phyloP scores from a whole-genome alignment of 352 stramenopile genomes.

The Pythium insidiosum region DNA sequence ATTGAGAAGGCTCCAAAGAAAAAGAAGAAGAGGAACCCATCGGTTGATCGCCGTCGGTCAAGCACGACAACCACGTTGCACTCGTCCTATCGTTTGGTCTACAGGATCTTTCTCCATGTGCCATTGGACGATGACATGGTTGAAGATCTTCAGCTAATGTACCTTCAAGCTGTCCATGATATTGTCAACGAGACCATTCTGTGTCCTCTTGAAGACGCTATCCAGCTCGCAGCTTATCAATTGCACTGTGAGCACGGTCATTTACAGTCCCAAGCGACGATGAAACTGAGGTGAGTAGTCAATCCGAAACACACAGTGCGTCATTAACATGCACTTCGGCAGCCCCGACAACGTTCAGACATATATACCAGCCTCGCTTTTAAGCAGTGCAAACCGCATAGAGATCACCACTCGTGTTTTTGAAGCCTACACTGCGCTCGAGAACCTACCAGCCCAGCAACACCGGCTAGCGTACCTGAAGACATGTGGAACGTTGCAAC shows the following conservation, averaged over 20 bases:
- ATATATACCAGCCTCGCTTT: slow-evolving; percentile 25
- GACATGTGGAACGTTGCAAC: slow-evolving; percentile 42
- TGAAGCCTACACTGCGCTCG: slow-evolving; percentile 22
- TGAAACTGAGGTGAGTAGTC: too few species aligned
- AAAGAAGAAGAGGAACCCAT: slow-evolving; percentile 22
- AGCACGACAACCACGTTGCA: not conserved
- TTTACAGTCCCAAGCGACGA: too few species aligned
- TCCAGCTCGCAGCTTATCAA: slow-evolving; percentile 60
- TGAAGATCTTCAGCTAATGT: slow-evolving; percentile 48
- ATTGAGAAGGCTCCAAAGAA: slow-evolving; percentile 31
- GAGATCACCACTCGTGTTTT: slow-evolving; percentile 27
- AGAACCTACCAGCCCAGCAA: slow-evolving; percentile 22
- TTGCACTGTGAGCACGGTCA: slow-evolving; percentile 45
- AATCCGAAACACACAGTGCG: too few species aligned
- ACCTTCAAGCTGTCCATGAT: slow-evolving; percentile 70
- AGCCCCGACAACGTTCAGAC: slow-evolving; percentile 14
- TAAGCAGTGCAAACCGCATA: slow-evolving; percentile 35
- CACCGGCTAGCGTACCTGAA: slow-evolving; percentile 50
- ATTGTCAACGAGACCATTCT: slow-evolving; percentile 43
- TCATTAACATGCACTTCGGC: too few species aligned
- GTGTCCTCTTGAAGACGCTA: slow-evolving; percentile 39
- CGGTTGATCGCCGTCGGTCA: too few species aligned
- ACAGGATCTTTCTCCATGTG: slow-evolving; percentile 73
- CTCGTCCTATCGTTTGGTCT: slow-evolving; percentile 32
- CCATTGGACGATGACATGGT: slow-evolving; percentile 50